A percentile compares a stretch with the other conserved stretches of the same genome.
These are phyloP conservation scores for Salix viminalis DNA, from an alignment of 345 rosid genomes.

Conservation along the genomic window DNA sequence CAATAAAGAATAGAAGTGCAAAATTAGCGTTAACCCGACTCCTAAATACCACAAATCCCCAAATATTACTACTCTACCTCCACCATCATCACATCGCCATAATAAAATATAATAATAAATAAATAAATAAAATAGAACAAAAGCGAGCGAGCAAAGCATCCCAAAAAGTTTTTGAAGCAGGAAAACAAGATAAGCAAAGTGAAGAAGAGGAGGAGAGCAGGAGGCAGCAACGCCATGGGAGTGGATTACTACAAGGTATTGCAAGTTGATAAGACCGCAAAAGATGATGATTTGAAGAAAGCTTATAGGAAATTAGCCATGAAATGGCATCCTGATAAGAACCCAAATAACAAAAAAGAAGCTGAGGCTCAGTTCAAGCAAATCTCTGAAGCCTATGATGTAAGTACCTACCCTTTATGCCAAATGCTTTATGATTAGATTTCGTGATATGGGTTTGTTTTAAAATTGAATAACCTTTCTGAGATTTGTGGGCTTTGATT, in stretches of 20 bases:
- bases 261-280: constrained; percentile 2
- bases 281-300: constrained; percentile 14
- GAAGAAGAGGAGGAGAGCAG: not conserved
- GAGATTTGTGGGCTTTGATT: not conserved
- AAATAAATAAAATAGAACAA: not conserved
- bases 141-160: not conserved
- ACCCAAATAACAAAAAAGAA: not conserved
- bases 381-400: constrained; percentile 18
- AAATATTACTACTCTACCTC: not conserved
- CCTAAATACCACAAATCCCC: not conserved
- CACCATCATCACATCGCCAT: not conserved
- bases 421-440: not conserved
- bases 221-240: not conserved
- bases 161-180: not conserved
- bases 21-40: not conserved
- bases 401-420: not conserved
- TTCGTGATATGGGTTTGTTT: not conserved
- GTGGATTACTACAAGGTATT: not conserved
- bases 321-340: constrained; percentile 8
- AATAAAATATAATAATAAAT: too few relatives aligned
- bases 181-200: not conserved
- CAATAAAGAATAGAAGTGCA: not conserved
- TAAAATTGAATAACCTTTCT: not conserved
- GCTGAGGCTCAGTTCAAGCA: constrained; percentile 15
- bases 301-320: constrained; percentile 11